Evolutionary conservation across 495 filamentous ascomycete species (phyloP), one percentile per base, ranked within the genome.

Genomic region (Immersiella caudata): DNA sequence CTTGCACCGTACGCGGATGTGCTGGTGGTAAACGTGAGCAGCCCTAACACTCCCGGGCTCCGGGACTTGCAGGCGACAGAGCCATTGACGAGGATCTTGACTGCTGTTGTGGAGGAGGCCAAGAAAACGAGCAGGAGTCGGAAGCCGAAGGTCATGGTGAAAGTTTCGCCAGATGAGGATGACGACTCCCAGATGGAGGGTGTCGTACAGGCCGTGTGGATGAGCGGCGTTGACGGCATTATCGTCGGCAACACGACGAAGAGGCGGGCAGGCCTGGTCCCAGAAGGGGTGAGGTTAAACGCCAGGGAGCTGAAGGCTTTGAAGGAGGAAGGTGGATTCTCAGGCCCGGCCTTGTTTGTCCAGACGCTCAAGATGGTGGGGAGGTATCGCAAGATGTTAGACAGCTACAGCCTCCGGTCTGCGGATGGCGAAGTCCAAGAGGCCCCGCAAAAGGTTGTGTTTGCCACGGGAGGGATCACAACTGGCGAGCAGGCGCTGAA

Each of bases 201-300:
- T 3, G 96, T 97, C 57, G 94, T 93, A 69, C 85, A 92, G 58
- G 95, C 95, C 0, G 88, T 97, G 40, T 90, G 88, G 84, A 83
- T 84, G 50, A 89, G 90, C 52, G 93, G 93, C 11, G 93, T 97
- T 5, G 93, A 96, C 67, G 95, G 95, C 0, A 89, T 99, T 5
- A 96, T 98, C 71, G 94, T 99, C n/a, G 94, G 93, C 0, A 99
- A 99, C 79, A 99, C 95, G 0, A 99, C 95, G 2, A 96, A 93
- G 77, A 84, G 86, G 66, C 85, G 95, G 14, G 86, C 90, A 1
- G 87, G 86, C 3, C 78, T 91, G n/a, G 73, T 91, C 9, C 87
- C 92, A 16, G 74, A 83, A 36, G 89, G 87, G 8, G 86, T 88
- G 63, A 76, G 80, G 40, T 80, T 95, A 18, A 86, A 89, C 0